Base-by-base conservation (phyloP, 768 basidiomycete genomes). In the Mrakia gelida region DNA sequence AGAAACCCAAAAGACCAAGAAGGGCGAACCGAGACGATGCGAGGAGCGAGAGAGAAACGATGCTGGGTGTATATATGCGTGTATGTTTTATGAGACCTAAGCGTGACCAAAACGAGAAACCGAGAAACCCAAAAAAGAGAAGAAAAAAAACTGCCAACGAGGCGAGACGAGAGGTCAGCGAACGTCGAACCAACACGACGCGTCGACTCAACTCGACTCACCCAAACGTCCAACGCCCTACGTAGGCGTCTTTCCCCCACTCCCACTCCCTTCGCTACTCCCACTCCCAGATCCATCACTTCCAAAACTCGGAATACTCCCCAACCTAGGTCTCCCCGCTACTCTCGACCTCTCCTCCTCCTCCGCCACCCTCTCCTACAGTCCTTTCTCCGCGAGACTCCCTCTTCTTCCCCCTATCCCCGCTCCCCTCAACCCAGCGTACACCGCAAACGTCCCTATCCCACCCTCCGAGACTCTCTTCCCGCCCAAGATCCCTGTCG, bases 221-320 rank as follows among this genome's bases (percentile, higher is more conserved):
- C 23, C 15, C 15, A 56, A 23, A 5, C 13, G 26, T n/a, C 21
- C 18, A 8, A 26, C 54, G 21, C 21, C 54, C 28, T 65, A 70
- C 16, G 67, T 41, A 32, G 34, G 38, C 26, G 67, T 70, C 67
- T 70, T 70, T 4, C 65, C 65, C 65, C 65, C 32, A 3, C 23
- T 30, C 21, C 65, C 18, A n/a, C 32, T 30, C 9, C 34, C n/a
- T 34, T n/a, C 65, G 38, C 65, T 67, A 67, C 32, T 23, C 10
- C 32, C 63, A 11, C 63, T 65, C 32, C 65, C 63, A 23, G 34
- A 41, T 18, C 38, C 67, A 45, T 45, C 67, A 7, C 67, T 70
- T 26, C 67, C 67, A 70, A 70, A 70, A n/a, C 67, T 70, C 6
- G 67, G 67, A 26, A 70, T 70, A 45, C 67, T 70, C 26, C 41